A percentile compares a stretch with the other conserved stretches of the same genome.
These are phyloP conservation scores for Grigorovia yakushimaensis DNA, from an alignment of 805 yeast species.

Conservation along the genomic window DNA sequence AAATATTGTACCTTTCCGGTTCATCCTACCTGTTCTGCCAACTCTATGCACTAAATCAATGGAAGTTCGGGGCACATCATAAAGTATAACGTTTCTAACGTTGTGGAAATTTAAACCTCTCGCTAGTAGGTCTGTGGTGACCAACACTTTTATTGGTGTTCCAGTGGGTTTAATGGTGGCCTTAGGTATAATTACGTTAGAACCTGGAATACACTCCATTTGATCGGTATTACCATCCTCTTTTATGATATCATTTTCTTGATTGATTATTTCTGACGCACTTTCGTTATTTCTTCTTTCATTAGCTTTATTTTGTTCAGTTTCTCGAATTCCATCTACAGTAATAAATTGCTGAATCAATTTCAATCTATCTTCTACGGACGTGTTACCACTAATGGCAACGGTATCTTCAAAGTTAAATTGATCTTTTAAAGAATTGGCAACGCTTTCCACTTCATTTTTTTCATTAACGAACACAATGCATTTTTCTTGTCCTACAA, in stretches of 20 bases:
- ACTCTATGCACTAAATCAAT: slow-evolving; percentile 84
- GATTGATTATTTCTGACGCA: too few relatives aligned
- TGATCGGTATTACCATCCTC: neutral
- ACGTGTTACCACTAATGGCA: slow-evolving; percentile 59
- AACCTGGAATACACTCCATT: slow-evolving; percentile 21
- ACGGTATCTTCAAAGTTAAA: slow-evolving; percentile 46
- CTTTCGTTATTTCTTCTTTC: too few relatives aligned
- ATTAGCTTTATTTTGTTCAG: too few relatives aligned
- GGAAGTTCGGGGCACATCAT: slow-evolving; percentile 78
- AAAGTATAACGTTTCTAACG: slow-evolving; percentile 69
- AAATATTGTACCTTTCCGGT: slow-evolving; percentile 79
- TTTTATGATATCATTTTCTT: too few relatives aligned
- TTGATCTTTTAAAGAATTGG: slow-evolving; percentile 38
- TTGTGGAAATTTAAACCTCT: slow-evolving; percentile 83
- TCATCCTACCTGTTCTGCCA: slow-evolving; percentile 93
- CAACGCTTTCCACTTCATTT: slow-evolving; percentile 50
- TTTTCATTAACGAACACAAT: slow-evolving; percentile 78
- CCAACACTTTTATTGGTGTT: slow-evolving; percentile 47
- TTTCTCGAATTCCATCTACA: slow-evolving; percentile 47
- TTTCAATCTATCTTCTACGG: slow-evolving; percentile 46
- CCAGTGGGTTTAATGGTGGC: neutral
- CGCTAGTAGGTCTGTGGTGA: slow-evolving; percentile 83
- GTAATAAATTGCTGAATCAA: slow-evolving; percentile 54
- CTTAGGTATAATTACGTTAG: slow-evolving; percentile 25
- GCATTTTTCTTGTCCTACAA: slow-evolving; percentile 53